Percentiles rank a stretch among this genome's conserved stretches.
These are phyloP conservation scores for Rossbeevera mucosa DNA, from an alignment of 768 basidiomycete species.

Conservation along the genomic window DNA sequence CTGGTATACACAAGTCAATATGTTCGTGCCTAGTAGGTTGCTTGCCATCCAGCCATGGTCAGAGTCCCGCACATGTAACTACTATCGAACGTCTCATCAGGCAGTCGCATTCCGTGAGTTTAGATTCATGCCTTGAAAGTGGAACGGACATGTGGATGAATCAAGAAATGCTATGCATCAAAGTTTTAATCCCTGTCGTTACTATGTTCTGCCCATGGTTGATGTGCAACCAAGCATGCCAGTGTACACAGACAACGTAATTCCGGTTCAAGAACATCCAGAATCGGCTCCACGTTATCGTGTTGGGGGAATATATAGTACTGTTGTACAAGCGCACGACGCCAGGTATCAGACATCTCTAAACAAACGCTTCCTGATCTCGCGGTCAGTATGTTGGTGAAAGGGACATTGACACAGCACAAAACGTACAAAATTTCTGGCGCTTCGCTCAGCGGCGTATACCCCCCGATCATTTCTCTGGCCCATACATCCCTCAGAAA, in stretches of 20 bases:
- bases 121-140: not conserved
- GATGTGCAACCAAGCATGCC: not conserved
- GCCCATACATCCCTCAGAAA: constrained; percentile 84
- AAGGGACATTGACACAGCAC: not conserved
- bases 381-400: constrained; percentile 1
- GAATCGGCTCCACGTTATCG: not conserved
- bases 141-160: not conserved
- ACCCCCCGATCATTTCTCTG: constrained; percentile 80
- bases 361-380: constrained; percentile 57
- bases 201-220: not conserved
- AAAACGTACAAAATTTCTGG: constrained; percentile 62
- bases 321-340: constrained; percentile 8
- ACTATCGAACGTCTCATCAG: not conserved
- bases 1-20: not conserved
- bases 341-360: constrained; percentile 42
- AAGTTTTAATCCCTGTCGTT: not conserved
- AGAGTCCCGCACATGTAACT: not conserved
- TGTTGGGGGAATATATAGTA: not conserved
- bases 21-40: not conserved
- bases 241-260: not conserved
- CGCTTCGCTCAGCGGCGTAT: constrained; percentile 66
- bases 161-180: not conserved
- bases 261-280: not conserved
- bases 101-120: not conserved
- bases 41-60: not conserved